Base-by-base conservation (phyloP, 1,139 yeast genomes). In the Yamadazyma aaseri region DNA sequence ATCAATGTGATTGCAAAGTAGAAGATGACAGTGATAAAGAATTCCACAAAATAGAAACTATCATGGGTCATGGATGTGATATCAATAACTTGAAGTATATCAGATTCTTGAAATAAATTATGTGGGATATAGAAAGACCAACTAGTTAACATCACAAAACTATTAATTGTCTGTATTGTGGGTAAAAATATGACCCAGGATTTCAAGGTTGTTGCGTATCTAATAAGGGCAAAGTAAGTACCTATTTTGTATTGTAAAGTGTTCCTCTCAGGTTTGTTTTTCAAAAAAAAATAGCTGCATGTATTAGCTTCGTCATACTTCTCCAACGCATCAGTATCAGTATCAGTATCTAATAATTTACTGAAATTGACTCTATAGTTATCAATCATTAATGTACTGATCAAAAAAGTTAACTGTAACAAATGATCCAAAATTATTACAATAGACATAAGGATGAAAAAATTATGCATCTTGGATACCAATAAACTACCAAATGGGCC, bases 331-430 rank as follows among this genome's bases (percentile, higher is more conserved):
- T 26, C 31, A 10, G 9, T 27, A 14, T 10, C 20, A 5, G 20
- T 6, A 20, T 31, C 33, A 17, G 34, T 31, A 32, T 46, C 36
- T n/a, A 46, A 32, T 9, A 79, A 53, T 40, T 80, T 86, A 8
- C 75, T 73, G 14, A 82, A 63, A 47, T 82, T 89, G 26, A 73
- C 56, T 36, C 87, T 67, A 29, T 79, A 72, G 30, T 81, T 60
- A 57, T 86, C 95, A 29, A 86, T 73, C 18, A 81, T 70, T 12
- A 85, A 58, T 0, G 83, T 75, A 0, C 89, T 80, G 1, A 79
- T 63, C 40, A 84, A 73, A 51, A 68, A 84, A 0, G 90, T 75
- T 33, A 77, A 50, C 45, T 81, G 87, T 30, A 86, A 57, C 3
- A 71, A 37, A 45, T 76, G 79, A 46, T 83, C 87, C 26, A 81